Conservation (phyloP, 768 basidiomycete genomes). For the Kwoniella sp. region DNA sequence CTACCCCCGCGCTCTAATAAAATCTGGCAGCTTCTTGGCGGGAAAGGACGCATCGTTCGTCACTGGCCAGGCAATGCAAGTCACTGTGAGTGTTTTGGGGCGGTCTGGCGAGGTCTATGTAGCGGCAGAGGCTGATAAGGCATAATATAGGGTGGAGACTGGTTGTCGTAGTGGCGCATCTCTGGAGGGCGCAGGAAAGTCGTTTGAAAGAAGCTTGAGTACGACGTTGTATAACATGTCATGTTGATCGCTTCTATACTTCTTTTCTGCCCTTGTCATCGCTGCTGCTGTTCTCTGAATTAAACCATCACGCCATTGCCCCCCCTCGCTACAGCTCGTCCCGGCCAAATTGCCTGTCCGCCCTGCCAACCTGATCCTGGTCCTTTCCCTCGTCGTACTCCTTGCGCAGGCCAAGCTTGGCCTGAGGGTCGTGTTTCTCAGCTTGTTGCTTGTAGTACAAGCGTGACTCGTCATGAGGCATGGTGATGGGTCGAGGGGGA, state of each 20-base stretch:
- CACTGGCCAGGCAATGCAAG: conserved; percentile 9
- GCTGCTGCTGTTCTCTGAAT: too few species aligned
- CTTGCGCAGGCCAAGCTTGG: conserved; percentile 36
- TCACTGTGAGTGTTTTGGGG: conserved; percentile 8
- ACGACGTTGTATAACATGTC: background rate
- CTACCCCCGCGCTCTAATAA: too few species aligned
- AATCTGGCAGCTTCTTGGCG: conserved; percentile 6
- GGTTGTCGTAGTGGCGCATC: conserved; percentile 8
- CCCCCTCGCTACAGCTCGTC: conserved; percentile 30
- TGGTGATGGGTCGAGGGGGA: conserved; percentile 35
- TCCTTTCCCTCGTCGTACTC: conserved; percentile 27
- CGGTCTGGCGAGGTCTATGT: too few species aligned
- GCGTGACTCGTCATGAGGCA: conserved; percentile 29
- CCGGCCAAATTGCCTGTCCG: conserved; percentile 16
- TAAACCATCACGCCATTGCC: too few species aligned
- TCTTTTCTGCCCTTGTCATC: too few species aligned
- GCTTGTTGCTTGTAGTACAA: conserved; percentile 22
- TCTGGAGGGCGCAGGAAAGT: too few species aligned
- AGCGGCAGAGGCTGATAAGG: too few species aligned
- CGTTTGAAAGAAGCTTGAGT: too few species aligned
- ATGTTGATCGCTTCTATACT: background rate
- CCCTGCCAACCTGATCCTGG: conserved; percentile 20
- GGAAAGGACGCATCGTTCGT: conserved; percentile 2
- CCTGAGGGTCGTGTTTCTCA: conserved; percentile 7
- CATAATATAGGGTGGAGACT: conserved; percentile 2